phyloP scores from a whole-genome alignment of 2,329 filamentous ascomycete species.

The Trichoderma brevicompactum region DNA sequence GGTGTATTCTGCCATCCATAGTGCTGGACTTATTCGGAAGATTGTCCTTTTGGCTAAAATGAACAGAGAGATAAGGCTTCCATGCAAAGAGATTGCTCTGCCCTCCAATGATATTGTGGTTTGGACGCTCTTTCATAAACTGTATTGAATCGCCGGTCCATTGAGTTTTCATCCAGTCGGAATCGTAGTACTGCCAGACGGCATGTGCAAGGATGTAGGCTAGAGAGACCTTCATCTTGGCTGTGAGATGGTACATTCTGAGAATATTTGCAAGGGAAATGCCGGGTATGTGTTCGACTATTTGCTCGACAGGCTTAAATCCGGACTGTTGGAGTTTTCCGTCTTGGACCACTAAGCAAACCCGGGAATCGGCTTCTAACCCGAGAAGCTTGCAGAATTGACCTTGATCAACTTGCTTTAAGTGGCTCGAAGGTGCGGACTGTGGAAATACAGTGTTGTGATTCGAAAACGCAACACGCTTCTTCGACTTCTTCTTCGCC shows the following conservation, averaged over 20 bases:
- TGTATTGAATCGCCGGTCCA: slow-evolving; percentile 29
- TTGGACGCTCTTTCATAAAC: neutral
- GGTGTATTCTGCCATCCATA: too few species aligned
- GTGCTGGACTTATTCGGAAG: too few species aligned
- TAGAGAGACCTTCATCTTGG: neutral
- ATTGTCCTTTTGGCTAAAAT: too few species aligned
- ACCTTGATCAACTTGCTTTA: neutral
- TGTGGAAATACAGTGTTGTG: too few species aligned
- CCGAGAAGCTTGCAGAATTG: neutral
- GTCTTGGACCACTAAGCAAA: slow-evolving; percentile 8
- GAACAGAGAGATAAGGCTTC: too few species aligned
- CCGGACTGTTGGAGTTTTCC: slow-evolving; percentile 4
- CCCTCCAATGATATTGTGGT: too few species aligned
- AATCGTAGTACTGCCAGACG: slow-evolving; percentile 31
- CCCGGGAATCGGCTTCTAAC: neutral
- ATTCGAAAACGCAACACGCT: neutral
- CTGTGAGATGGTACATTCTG: neutral
- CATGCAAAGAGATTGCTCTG: too few species aligned
- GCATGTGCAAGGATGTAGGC: slow-evolving; percentile 29
- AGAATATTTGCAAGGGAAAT: slow-evolving; percentile 27
- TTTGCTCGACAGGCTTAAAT: neutral
- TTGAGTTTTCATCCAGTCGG: slow-evolving; percentile 27
- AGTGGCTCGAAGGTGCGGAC: too few species aligned
- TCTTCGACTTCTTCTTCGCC: neutral
- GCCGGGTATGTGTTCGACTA: slow-evolving; percentile 5